These are phyloP conservation scores for Trichoderma polysporum DNA, from an alignment of 2,329 filamentous ascomycete genomes.

Conservation along the genomic window DNA sequence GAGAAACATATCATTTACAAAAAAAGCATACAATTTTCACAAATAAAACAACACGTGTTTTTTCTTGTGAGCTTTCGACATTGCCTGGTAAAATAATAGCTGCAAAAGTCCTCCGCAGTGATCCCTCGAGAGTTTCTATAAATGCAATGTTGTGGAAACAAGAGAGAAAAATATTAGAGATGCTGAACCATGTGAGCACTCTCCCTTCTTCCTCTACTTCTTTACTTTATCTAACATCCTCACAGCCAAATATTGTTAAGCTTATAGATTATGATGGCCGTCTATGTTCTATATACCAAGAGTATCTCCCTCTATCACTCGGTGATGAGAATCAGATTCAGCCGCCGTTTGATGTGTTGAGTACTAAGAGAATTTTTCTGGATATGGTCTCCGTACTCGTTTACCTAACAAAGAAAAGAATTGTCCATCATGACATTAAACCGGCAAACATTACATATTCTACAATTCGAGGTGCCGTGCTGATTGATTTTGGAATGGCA, in stretches of 20 bases:
- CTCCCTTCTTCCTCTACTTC: neutral
- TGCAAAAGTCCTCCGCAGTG: neutral
- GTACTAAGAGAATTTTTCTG: neutral
- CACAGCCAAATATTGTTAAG: neutral
- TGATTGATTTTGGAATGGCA: neutral
- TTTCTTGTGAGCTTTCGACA: neutral
- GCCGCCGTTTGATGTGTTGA: neutral
- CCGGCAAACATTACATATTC: slow-evolving; percentile 1
- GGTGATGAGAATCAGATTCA: neutral
- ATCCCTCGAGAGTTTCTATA: neutral
- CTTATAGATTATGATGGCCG: neutral
- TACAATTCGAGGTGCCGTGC: slow-evolving; percentile 14
- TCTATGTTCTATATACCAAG: neutral
- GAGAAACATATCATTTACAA: neutral
- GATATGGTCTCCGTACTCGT: neutral
- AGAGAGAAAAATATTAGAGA: neutral
- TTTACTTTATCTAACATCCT: neutral
- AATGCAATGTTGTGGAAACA: neutral
- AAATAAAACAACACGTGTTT: neutral
- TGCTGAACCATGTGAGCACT: neutral
- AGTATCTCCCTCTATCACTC: neutral
- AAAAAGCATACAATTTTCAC: neutral
- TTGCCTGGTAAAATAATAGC: neutral
- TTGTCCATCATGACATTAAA: neutral
- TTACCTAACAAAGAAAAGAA: neutral